Evolutionary conservation across 2,329 filamentous ascomycete species (phyloP).

Genomic region (Cucurbitaria berberidis): DNA sequence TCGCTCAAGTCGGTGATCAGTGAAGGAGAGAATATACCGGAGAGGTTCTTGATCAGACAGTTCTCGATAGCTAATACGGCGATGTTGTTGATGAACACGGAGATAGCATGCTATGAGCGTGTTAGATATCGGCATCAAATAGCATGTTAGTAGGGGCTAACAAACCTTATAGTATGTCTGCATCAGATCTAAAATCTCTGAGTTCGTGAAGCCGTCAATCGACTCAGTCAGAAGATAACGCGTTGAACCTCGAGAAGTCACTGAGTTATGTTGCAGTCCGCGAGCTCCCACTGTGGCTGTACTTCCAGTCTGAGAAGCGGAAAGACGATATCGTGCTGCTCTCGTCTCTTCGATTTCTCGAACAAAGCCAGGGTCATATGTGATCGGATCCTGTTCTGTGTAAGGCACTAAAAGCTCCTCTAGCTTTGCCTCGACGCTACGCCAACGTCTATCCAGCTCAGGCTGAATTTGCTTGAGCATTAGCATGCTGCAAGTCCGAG

Average conservation of each 20-base stretch:
- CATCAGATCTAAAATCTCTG: constrained; percentile 34
- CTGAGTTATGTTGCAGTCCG: background rate
- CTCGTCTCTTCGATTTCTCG: constrained; percentile 21
- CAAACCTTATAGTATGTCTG: constrained; percentile 36
- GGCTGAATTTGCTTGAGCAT: constrained; percentile 24
- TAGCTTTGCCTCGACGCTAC: constrained; percentile 22
- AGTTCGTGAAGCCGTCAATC: constrained; percentile 30
- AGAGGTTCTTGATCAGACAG: constrained; percentile 28
- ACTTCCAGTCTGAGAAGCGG: background rate
- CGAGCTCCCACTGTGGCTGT: background rate
- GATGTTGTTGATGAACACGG: constrained; percentile 36
- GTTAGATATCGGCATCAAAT: constrained; percentile 9
- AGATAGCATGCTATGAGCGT: constrained; percentile 23
- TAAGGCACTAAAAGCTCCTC: constrained; percentile 31
- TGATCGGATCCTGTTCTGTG: constrained; percentile 23
- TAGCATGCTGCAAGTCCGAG: constrained; percentile 18
- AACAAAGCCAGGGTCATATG: constrained; percentile 31
- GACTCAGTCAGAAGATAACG: constrained; percentile 26
- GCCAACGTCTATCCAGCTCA: constrained; percentile 22
- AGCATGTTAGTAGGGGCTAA: background rate
- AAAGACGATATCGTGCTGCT: constrained; percentile 9
- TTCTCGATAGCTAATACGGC: constrained; percentile 35
- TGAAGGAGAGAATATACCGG: constrained; percentile 26
- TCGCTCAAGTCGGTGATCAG: constrained; percentile 27
- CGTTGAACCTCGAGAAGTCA: background rate